phyloP scores from a whole-genome alignment of 495 filamentous ascomycete species.

The Geoglossum glabrum region DNA sequence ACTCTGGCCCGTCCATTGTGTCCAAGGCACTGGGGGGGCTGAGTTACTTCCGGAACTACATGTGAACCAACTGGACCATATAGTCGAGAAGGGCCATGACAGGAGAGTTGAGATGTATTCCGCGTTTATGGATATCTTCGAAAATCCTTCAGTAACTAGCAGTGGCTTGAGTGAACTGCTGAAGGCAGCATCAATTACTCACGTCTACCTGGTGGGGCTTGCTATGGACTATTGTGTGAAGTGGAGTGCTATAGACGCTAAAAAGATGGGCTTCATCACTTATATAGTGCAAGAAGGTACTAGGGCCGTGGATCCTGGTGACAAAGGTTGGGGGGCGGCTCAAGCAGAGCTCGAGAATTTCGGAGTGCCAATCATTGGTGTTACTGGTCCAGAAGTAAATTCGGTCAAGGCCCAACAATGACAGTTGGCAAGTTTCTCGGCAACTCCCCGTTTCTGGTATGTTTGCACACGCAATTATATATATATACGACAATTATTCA shows the following conservation, averaged over 20 bases:
- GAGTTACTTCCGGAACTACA: constrained; percentile 59
- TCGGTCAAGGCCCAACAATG: background rate
- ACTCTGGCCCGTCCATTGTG: constrained; percentile 83
- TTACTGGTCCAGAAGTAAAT: constrained; percentile 16
- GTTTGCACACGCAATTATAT: background rate
- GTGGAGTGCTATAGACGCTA: constrained; percentile 57
- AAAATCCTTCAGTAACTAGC: constrained; percentile 24
- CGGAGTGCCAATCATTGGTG: constrained; percentile 31
- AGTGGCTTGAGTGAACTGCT: constrained; percentile 38
- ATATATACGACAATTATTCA: background rate
- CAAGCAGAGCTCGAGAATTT: constrained; percentile 26
- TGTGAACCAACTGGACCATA: constrained; percentile 30
- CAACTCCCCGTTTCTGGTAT: background rate
- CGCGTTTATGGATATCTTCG: constrained; percentile 61
- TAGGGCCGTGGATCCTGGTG: constrained; percentile 38
- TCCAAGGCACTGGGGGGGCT: constrained; percentile 52
- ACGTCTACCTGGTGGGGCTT: constrained; percentile 68
- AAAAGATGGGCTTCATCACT: constrained; percentile 52
- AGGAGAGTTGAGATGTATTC: constrained; percentile 74
- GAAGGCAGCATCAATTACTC: constrained; percentile 34
- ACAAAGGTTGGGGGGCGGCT: constrained; percentile 34
- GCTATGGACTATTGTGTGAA: constrained; percentile 84
- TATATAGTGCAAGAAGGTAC: constrained; percentile 64
- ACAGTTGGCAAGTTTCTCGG: background rate
- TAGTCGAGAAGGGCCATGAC: constrained; percentile 62